A percentile compares a stretch with the other conserved stretches of the same genome.
Evolutionary conservation across 148 eudicot genomes (phyloP).

Genomic region (Arbutus unedo): DNA sequence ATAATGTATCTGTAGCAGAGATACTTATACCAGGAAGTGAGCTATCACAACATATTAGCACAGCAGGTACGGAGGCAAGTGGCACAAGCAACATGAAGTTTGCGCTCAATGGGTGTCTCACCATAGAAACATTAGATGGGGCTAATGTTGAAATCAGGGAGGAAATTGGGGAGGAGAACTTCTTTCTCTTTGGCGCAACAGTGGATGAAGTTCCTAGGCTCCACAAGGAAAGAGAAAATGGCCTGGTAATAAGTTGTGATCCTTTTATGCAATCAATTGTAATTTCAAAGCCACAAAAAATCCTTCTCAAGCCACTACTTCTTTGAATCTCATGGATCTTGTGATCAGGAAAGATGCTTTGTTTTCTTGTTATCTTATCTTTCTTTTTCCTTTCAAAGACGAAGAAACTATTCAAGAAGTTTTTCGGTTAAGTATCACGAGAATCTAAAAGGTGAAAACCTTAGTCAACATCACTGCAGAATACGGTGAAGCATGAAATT

Average conservation of each 20-base stretch:
- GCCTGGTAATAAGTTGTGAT: constrained; percentile 46
- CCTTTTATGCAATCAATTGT: neutral
- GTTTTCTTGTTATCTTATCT: neutral
- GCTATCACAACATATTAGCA: constrained; percentile 96
- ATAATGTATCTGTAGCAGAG: constrained; percentile 99
- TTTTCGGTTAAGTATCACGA: neutral
- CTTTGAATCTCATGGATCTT: neutral
- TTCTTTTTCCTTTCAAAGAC: neutral
- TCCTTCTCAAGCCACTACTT: neutral
- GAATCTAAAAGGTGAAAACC: neutral
- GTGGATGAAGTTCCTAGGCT: constrained; percentile 89
- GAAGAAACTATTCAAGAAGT: neutral
- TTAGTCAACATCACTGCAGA: neutral
- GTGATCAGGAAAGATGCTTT: neutral
- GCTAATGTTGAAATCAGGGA: constrained; percentile 97
- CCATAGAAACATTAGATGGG: constrained; percentile 92
- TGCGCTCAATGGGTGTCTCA: constrained; percentile 97
- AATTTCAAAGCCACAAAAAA: neutral
- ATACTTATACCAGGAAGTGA: constrained; percentile 98
- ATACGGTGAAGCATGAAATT: neutral
- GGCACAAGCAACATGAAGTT: constrained; percentile 99
- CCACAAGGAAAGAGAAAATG: constrained; percentile 88
- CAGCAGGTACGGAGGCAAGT: constrained; percentile 99
- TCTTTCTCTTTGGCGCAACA: constrained; percentile 95
- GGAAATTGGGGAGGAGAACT: constrained; percentile 87